Evolutionary conservation across 2,329 filamentous ascomycete genomes (phyloP).

Genomic region (Penicillium brevicompactum): DNA sequence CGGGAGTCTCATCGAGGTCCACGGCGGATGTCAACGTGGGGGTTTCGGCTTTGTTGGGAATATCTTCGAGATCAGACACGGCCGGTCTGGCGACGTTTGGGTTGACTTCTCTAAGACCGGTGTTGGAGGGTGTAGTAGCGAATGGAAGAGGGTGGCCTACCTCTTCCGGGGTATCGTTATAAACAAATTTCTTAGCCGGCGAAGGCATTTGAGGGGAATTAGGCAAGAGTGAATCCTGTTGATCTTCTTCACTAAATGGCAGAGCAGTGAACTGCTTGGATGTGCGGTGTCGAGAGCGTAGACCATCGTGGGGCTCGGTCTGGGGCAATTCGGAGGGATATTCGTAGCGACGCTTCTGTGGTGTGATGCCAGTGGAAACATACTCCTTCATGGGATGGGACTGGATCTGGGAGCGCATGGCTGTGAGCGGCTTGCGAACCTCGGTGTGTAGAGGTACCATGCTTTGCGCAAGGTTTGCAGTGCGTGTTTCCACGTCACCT

Average conservation of each 20-base stretch:
- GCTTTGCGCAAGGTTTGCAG: constrained; percentile 59
- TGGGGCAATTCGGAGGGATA: constrained; percentile 78
- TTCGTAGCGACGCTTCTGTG: constrained; percentile 77
- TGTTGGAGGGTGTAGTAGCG: constrained; percentile 38
- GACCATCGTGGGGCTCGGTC: constrained; percentile 64
- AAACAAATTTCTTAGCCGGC: constrained; percentile 56
- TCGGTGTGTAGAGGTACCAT: constrained; percentile 62
- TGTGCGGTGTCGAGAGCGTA: constrained; percentile 56
- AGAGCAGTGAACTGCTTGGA: constrained; percentile 37
- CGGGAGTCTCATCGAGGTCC: constrained; percentile 17
- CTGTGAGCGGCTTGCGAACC: constrained; percentile 69
- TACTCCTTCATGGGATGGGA: constrained; percentile 74
- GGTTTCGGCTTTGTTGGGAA: constrained; percentile 16
- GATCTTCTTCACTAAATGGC: constrained; percentile 35
- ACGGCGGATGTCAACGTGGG: constrained; percentile 3
- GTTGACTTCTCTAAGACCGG: constrained; percentile 56
- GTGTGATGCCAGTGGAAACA: constrained; percentile 80
- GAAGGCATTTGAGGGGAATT: constrained; percentile 34
- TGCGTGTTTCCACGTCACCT: constrained; percentile 65
- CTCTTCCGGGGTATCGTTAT: constrained; percentile 51
- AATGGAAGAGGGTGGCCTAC: constrained; percentile 35
- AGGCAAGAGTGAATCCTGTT: constrained; percentile 16
- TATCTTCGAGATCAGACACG: constrained; percentile 22
- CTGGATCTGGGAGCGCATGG: constrained; percentile 70
- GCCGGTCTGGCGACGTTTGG: constrained; percentile 46